These are phyloP conservation scores for Lycium barbarum DNA, from an alignment of 257 asterid species.

Conservation along the genomic window DNA sequence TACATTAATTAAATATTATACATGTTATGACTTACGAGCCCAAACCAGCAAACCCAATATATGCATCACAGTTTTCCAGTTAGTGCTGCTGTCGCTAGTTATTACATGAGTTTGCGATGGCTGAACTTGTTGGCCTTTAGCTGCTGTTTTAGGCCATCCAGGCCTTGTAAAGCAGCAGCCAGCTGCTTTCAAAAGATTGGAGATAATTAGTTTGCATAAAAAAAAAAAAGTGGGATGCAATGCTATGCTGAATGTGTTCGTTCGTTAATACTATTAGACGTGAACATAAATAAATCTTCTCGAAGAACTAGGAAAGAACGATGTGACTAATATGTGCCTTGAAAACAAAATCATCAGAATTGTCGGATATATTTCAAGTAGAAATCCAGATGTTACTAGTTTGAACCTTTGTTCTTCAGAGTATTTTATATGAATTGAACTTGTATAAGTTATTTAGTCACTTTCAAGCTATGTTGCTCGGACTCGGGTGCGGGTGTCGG, in stretches of 20 bases:
- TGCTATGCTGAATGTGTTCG: not conserved
- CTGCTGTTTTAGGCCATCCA: not conserved
- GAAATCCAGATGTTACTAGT: not conserved
- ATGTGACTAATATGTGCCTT: not conserved
- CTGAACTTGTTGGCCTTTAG: not conserved
- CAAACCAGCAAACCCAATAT: not conserved
- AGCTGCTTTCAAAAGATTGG: not conserved
- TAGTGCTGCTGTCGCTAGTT: not conserved
- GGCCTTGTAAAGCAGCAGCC: not conserved
- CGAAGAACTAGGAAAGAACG: not conserved
- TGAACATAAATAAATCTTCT: conserved; percentile 3
- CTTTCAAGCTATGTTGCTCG: too few relatives aligned
- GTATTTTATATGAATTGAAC: not conserved
- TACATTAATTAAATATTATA: not conserved
- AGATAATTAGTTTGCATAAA: not conserved
- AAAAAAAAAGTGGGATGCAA: not conserved
- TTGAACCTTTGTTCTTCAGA: not conserved
- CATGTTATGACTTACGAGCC: not conserved
- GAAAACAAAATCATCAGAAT: not conserved
- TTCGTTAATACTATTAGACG: not conserved
- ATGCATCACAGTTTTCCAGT: not conserved
- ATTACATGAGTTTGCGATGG: not conserved
- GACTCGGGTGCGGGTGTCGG: too few relatives aligned
- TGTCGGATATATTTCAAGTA: not conserved
- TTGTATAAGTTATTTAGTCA: not conserved